phyloP scores from a whole-genome alignment of 2,329 filamentous ascomycete genomes.

The Metarhizium sp. region DNA sequence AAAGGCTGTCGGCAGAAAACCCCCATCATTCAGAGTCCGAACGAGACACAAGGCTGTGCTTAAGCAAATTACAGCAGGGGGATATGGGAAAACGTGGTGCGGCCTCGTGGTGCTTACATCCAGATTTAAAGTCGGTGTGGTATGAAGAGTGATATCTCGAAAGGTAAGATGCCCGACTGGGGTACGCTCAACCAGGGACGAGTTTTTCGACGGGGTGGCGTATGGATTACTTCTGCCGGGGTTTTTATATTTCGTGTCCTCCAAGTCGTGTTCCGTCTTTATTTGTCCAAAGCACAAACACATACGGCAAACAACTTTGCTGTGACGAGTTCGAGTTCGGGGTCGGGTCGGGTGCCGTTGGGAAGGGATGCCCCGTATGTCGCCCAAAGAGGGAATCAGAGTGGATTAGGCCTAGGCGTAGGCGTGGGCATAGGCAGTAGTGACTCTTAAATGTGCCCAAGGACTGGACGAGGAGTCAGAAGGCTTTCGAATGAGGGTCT shows the following conservation, averaged over 20 bases:
- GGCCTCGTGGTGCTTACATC: neutral
- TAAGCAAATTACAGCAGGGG: too few relatives aligned
- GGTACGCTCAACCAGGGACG: neutral
- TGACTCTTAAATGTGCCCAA: neutral
- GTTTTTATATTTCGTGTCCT: neutral
- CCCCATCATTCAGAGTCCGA: neutral
- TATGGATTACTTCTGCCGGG: neutral
- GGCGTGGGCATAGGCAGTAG: too few relatives aligned
- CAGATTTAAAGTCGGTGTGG: neutral
- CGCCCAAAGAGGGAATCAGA: slow-evolving; percentile 1
- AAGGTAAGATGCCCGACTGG: neutral
- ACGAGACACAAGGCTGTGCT: neutral
- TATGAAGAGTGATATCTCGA: neutral
- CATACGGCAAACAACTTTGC: neutral
- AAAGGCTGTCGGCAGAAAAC: neutral
- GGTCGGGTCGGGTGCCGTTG: neutral
- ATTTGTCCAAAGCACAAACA: neutral
- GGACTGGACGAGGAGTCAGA: neutral
- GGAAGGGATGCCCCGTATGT: neutral
- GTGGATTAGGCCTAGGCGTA: slow-evolving; percentile 5
- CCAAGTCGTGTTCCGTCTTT: neutral
- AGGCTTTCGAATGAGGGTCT: neutral
- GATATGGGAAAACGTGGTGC: neutral
- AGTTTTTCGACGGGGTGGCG: neutral
- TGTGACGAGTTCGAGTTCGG: neutral